phyloP scores from a whole-genome alignment of 306 rosid genomes.

The apple (Malus domestica) region DNA sequence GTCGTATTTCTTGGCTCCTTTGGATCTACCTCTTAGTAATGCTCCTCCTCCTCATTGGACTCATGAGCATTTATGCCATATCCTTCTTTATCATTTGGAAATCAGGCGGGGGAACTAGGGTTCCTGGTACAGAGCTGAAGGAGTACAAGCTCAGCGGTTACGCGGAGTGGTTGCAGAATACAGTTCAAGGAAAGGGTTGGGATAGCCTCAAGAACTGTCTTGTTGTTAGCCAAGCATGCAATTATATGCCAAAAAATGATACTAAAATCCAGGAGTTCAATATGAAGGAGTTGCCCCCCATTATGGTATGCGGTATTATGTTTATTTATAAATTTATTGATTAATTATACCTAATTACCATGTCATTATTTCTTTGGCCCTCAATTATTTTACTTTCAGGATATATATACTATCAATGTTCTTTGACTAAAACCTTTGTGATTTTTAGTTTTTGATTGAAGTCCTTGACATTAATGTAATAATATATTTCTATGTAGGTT shows the following conservation, averaged over 20 bases:
- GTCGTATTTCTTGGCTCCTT: constrained; percentile 48
- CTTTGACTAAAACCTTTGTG: too few relatives aligned
- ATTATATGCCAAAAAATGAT: not conserved
- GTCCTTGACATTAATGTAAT: too few relatives aligned
- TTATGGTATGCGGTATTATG: constrained; percentile 31
- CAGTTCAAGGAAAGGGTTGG: constrained; percentile 50
- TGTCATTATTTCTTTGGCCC: too few relatives aligned
- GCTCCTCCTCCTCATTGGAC: constrained; percentile 54
- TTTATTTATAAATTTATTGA: too few relatives aligned
- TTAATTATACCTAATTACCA: too few relatives aligned
- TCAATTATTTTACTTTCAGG: too few relatives aligned
- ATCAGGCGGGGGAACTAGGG: constrained; percentile 33
- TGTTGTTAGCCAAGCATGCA: constrained; percentile 37
- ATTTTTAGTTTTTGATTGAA: too few relatives aligned
- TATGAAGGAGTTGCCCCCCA: constrained; percentile 25
- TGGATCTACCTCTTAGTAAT: constrained; percentile 58
- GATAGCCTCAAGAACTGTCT: constrained; percentile 48
- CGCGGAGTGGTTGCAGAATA: constrained; percentile 59
- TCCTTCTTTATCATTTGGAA: constrained; percentile 47
- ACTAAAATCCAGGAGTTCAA: constrained; percentile 11
- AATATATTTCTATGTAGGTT: too few relatives aligned
- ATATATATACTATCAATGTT: too few relatives aligned
- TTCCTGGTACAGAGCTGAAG: constrained; percentile 35
- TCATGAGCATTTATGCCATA: constrained; percentile 42
- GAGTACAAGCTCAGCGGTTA: constrained; percentile 67